These are phyloP conservation scores for Dioscorea cayenensis DNA, from an alignment of 116 monocot genomes.

Conservation along the genomic window DNA sequence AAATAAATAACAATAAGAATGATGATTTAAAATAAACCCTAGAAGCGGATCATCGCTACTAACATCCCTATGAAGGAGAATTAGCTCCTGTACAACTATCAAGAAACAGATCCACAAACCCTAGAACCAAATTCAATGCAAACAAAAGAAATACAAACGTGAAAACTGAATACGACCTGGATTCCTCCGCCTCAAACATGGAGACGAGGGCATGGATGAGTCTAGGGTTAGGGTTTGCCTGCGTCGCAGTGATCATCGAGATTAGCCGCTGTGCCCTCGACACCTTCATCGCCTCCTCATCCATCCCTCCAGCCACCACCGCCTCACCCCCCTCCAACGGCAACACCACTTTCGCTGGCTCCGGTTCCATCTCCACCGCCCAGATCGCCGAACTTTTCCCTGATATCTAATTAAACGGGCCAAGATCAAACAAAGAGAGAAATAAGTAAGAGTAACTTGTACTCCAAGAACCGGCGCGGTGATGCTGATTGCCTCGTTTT, in stretches of 20 bases:
- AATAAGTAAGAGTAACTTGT: no score
- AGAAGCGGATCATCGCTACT: not conserved
- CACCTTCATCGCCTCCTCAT: slow-evolving; percentile 17
- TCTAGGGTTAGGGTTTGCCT: slow-evolving; percentile 74
- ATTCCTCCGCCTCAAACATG: slow-evolving; percentile 71
- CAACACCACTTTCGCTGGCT: slow-evolving; percentile 8
- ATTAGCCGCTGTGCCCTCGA: slow-evolving; percentile 66
- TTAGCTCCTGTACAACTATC: no score
- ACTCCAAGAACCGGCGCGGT: no score
- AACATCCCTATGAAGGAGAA: no score
- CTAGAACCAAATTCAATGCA: not conserved
- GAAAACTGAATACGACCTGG: slow-evolving; percentile 28
- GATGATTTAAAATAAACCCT: not conserved
- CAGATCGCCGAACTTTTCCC: slow-evolving; percentile 16
- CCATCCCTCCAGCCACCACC: slow-evolving; percentile 2
- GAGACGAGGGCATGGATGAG: slow-evolving; percentile 81
- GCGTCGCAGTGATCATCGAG: slow-evolving; percentile 42
- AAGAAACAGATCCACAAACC: no score
- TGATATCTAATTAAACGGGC: not conserved
- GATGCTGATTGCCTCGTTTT: no score
- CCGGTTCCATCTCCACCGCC: not conserved
- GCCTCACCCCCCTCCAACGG: slow-evolving; percentile 2
- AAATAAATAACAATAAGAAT: not conserved
- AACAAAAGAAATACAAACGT: not conserved
- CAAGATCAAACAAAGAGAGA: not conserved